Conservation (phyloP, 148 eudicot species). For the Bassia scoparia region DNA sequence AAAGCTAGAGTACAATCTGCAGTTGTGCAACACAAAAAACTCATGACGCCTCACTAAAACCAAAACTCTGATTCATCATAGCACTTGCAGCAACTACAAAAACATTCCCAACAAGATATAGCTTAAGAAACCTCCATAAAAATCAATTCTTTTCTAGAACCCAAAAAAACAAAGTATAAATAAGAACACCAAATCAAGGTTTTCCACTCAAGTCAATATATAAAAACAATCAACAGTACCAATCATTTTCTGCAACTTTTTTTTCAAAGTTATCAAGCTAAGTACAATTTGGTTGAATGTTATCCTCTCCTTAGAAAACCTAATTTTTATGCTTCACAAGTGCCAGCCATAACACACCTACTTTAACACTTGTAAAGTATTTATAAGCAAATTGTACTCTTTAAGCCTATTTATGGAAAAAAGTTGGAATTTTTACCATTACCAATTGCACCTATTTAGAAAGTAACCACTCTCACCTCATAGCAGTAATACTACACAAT, state of each 20-base stretch:
- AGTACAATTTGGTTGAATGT: constrained; percentile 24
- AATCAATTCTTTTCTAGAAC: neutral
- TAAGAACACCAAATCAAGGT: constrained; percentile 10
- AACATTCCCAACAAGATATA: constrained; percentile 5
- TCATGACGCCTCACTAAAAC: constrained; percentile 12
- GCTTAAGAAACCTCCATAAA: constrained; percentile 17
- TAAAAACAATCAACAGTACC: constrained; percentile 20
- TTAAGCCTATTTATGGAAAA: constrained; percentile 24
- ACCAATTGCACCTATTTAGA: constrained; percentile 23
- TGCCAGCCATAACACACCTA: constrained; percentile 24
- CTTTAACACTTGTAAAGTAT: constrained; percentile 21
- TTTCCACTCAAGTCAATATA: neutral
- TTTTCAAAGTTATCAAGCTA: constrained; percentile 14
- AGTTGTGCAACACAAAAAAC: constrained; percentile 14
- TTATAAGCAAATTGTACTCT: constrained; percentile 24
- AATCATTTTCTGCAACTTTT: constrained; percentile 15
- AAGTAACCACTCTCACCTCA: constrained; percentile 19
- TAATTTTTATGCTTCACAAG: constrained; percentile 23
- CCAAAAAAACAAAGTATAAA: constrained; percentile 1
- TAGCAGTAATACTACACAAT: constrained; percentile 1
- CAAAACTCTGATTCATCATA: constrained; percentile 2
- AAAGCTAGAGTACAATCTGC: constrained; percentile 4
- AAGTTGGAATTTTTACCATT: constrained; percentile 19
- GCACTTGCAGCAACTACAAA: constrained; percentile 3
- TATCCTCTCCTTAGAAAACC: constrained; percentile 21